Conservation (phyloP, 352 stramenopile species). For the Globisporangium barbulae region DNA sequence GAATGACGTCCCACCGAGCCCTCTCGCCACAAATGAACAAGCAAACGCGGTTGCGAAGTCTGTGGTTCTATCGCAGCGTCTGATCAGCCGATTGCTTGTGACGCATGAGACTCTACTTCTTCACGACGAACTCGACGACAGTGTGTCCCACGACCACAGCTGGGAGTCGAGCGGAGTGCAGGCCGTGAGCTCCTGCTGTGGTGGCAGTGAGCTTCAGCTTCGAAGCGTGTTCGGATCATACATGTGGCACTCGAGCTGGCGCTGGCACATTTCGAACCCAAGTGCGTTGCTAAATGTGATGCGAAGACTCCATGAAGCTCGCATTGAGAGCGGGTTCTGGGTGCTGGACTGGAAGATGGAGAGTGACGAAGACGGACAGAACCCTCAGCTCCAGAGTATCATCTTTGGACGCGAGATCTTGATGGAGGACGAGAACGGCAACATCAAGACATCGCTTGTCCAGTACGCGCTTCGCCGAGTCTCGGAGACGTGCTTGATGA, state of each 20-base stretch:
- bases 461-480: conserved; percentile 78
- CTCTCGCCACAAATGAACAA: conserved; percentile 6
- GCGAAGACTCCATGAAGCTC: conserved; percentile 63
- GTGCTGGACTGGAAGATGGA: conserved; percentile 79
- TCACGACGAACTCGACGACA: conserved; percentile 24
- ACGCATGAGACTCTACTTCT: conserved; percentile 69
- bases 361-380: conserved; percentile 50
- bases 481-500: conserved; percentile 77
- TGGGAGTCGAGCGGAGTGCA: conserved; percentile 5
- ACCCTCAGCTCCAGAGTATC: conserved; percentile 56
- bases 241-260: conserved; percentile 87
- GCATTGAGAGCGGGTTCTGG: conserved; percentile 76
- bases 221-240: conserved; percentile 81
- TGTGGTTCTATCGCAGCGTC: conserved; percentile 67
- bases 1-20: conserved; percentile 33
- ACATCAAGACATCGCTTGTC: conserved; percentile 66
- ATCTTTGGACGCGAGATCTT: conserved; percentile 80
- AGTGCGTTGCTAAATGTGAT: conserved; percentile 58
- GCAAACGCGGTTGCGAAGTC: conserved; percentile 11
- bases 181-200: conserved; percentile 61
- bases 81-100: conserved; percentile 74
- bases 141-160: conserved; percentile 17
- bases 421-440: conserved; percentile 79
- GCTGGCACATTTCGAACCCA: conserved; percentile 69
- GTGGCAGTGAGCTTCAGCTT: conserved; percentile 70